A percentile compares a stretch with the other conserved stretches of the same genome.
phyloP scores from a whole-genome alignment of 208 protist genomes.

The Wallacemonas rigidus region DNA sequence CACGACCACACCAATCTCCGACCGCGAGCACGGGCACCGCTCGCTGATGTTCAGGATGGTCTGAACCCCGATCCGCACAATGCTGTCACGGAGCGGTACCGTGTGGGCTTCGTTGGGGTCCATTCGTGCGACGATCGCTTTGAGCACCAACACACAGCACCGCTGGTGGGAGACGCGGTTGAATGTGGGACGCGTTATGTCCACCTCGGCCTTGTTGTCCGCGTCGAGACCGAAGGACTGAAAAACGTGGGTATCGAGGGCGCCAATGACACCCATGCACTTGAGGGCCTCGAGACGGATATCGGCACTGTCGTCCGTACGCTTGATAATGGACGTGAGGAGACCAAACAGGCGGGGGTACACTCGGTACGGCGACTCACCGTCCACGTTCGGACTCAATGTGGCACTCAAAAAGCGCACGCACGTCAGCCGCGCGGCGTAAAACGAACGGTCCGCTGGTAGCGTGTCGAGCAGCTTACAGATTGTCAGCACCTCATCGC shows the following conservation, averaged over 20 bases:
- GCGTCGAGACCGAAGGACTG: conserved; percentile 43
- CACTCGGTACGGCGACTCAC: conserved; percentile 64
- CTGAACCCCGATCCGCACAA: conserved; percentile 62
- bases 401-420: conserved; percentile 75
- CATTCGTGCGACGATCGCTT: conserved; percentile 55
- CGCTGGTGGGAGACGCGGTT: conserved; percentile 62
- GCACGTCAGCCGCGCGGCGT: conserved; percentile 61
- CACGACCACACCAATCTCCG: conserved; percentile 64
- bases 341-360: conserved; percentile 73
- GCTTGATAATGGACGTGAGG: conserved; percentile 62
- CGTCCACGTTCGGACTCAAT: conserved; percentile 62
- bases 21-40: conserved; percentile 58
- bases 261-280: conserved; percentile 80
- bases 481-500: conserved; percentile 55
- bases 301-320: conserved; percentile 66
- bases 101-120: conserved; percentile 47
- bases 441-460: conserved; percentile 54
- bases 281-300: conserved; percentile 79
- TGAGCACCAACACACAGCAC: conserved; percentile 72
- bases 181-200: conserved; percentile 7
- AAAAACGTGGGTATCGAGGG: conserved; percentile 78
- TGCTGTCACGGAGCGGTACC: conserved; percentile 34
- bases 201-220: conserved; percentile 29
- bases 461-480: conserved; percentile 67
- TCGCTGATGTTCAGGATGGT: conserved; percentile 82